These are phyloP conservation scores for Chalciporus pseudorubinellus DNA, from an alignment of 768 basidiomycete species.

Conservation along the genomic window DNA sequence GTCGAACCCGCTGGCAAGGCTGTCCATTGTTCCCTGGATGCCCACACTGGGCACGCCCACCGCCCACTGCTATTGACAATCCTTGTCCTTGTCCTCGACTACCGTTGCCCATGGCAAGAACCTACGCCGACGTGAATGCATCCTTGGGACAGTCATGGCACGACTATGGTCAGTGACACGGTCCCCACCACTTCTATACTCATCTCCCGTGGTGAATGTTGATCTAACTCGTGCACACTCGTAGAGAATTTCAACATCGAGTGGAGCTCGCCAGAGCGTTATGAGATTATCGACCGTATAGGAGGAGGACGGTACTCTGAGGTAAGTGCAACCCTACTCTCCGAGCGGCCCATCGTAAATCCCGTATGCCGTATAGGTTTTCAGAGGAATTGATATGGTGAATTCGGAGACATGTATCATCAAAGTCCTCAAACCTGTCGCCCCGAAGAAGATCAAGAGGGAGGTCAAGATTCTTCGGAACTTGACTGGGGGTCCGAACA, in stretches of 20 bases:
- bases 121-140: conserved; percentile 59
- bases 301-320: conserved; percentile 69
- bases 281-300: conserved; percentile 61
- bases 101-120: conserved; percentile 40
- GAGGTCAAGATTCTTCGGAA: conserved; percentile 75
- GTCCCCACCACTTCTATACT: not conserved
- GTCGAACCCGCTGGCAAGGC: conserved; percentile 16
- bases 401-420: conserved; percentile 56
- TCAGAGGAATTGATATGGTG: conserved; percentile 57
- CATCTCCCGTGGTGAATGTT: not conserved
- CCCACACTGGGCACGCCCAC: conserved; percentile 18
- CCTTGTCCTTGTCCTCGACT: conserved; percentile 16
- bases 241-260: conserved; percentile 58
- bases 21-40: conserved; percentile 23
- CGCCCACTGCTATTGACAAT: conserved; percentile 16
- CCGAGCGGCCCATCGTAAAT: conserved; percentile 1
- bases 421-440: conserved; percentile 74
- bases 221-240: conserved; percentile 3
- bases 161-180: conserved; percentile 51
- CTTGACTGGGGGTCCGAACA: conserved; percentile 67
- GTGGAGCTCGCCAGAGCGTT: conserved; percentile 66
- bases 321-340: conserved; percentile 31
- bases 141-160: conserved; percentile 58
- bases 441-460: conserved; percentile 63
- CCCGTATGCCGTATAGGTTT: conserved; percentile 40